phyloP scores from a whole-genome alignment of 257 asterid species.

The Hygrophila difformis region DNA sequence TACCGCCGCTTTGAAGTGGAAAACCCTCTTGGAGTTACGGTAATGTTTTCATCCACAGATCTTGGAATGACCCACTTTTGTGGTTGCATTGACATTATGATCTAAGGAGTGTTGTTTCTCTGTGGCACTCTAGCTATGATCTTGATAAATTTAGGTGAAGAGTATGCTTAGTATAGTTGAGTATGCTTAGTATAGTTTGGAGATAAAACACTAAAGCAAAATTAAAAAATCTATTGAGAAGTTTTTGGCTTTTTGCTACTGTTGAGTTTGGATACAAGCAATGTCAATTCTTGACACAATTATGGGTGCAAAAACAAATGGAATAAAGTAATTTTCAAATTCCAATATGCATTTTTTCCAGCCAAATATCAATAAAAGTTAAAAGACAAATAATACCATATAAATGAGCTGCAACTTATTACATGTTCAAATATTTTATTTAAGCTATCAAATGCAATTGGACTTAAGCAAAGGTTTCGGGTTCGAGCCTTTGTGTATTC shows the following conservation, averaged over 20 bases:
- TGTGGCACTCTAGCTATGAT: too few species aligned
- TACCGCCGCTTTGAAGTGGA: constrained; percentile 47
- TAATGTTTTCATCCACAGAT: constrained; percentile 18
- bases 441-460: neutral
- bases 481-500: too few species aligned
- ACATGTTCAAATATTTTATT: neutral
- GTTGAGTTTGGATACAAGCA: neutral
- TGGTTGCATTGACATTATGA: neutral
- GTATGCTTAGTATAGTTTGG: too few species aligned
- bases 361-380: too few species aligned
- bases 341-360: too few species aligned
- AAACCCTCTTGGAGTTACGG: constrained; percentile 85
- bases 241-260: too few species aligned
- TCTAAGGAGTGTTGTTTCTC: neutral
- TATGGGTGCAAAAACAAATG: neutral
- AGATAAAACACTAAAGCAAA: constrained; percentile 1
- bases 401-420: neutral
- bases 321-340: too few species aligned
- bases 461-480: neutral
- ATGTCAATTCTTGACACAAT: neutral
- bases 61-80: constrained; percentile 1
- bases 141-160: too few species aligned
- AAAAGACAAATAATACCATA: too few species aligned
- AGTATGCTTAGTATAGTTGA: too few species aligned
- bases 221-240: neutral